A percentile compares a stretch with the other conserved stretches of the same genome.
Conservation (phyloP, 106 monocot genomes). For the Ottelia alismoides region DNA sequence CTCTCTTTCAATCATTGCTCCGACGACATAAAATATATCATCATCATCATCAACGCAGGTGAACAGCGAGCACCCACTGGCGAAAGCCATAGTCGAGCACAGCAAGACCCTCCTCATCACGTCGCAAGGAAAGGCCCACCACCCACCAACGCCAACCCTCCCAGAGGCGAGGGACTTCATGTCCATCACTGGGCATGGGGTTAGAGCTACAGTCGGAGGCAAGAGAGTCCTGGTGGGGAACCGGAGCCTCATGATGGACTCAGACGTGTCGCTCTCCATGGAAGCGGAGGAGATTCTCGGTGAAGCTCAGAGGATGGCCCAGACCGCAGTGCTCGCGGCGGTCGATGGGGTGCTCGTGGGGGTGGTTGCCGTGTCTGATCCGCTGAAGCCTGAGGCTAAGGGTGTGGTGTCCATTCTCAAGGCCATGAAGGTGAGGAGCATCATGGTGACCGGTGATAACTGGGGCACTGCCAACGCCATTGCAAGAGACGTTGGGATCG, state of each 20-base stretch:
- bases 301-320: constrained; percentile 54
- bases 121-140: too few species aligned
- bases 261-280: constrained; percentile 30
- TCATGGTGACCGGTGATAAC: constrained; percentile 96
- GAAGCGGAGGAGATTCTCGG: constrained; percentile 63
- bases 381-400: constrained; percentile 56
- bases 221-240: constrained; percentile 59
- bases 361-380: constrained; percentile 75
- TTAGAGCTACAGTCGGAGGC: constrained; percentile 49
- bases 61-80: constrained; percentile 89
- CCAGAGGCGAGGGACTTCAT: constrained; percentile 47
- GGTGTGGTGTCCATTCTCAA: constrained; percentile 76
- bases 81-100: constrained; percentile 71
- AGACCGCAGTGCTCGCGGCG: constrained; percentile 58
- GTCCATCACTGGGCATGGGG: constrained; percentile 70
- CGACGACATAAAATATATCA: too few species aligned
- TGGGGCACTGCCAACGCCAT: constrained; percentile 90
- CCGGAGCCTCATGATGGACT: constrained; percentile 70
- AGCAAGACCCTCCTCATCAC: constrained; percentile 67
- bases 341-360: constrained; percentile 53
- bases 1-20: too few species aligned
- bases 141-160: constrained; percentile 36
- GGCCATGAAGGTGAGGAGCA: constrained; percentile 77
- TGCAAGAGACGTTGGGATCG: constrained; percentile 67
- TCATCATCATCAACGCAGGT: too few species aligned